Base-by-base conservation (phyloP, 2,329 filamentous ascomycete species). In the Penicillium fuscoglaucum region DNA sequence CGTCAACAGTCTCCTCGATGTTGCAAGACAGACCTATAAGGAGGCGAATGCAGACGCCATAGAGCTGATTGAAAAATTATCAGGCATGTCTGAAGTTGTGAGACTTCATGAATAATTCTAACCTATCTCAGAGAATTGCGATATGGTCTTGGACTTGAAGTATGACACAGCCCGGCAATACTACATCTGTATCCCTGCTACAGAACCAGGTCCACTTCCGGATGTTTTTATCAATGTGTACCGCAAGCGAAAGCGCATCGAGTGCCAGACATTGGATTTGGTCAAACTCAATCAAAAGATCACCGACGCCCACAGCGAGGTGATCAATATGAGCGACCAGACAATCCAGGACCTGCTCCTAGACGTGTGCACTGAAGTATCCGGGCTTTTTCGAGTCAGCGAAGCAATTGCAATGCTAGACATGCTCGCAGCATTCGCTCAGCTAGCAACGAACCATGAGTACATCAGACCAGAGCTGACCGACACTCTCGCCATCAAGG, bases 381-480 rank as follows among this genome's bases (percentile, higher is more conserved):
- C 89, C 0, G 79, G 82, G 3, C 79, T 99, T 0, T 97, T 96
- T 76, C 87, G 87, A 55, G 85, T 96, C 41, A 95, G 91, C 65
- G 93, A 98, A 72, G 88, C 90, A 13, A 85, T 98, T 62, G 91
- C 90, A 2, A 83, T 96, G 68, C 80, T 97, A 1, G 95, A 99
- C 73, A 93, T 96, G 88, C 80, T 96, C 29, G 78, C 86, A 1
- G 84, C 89, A 0, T 96, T 96, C 72, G 87, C 85, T 0, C 87
- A 96, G 24, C 74, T 93, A 2, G 87, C 88, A 13, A 90, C 87
- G 0, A 84, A 83, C 17, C 76, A 83, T 52, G 84, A 88, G 48
- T 91, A 90, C 68, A 82, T 86, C 8, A 82, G 87, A 15, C 91
- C 92, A 1, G 84, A 89, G 47, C 77, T 93, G 28, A 84, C 84